Conservation (phyloP, 257 asterid genomes). For the Vinca minor region DNA sequence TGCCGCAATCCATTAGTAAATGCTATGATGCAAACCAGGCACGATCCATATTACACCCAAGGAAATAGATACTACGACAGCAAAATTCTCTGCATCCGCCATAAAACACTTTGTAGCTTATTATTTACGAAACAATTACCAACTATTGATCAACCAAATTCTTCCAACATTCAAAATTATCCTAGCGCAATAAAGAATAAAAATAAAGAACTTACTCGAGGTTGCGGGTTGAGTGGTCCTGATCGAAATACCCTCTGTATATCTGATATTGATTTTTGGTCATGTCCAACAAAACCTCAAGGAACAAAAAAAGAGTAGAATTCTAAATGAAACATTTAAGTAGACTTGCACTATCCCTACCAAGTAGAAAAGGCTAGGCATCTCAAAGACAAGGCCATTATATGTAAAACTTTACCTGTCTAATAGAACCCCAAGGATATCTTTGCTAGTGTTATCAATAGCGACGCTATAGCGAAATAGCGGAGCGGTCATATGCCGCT, state of each 20-base stretch:
- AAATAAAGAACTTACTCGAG: constrained; percentile 54
- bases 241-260: constrained; percentile 78
- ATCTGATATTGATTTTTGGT: constrained; percentile 46
- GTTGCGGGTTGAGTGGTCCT: constrained; percentile 84
- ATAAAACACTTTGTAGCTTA: not conserved
- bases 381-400: not conserved
- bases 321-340: not conserved
- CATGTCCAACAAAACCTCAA: constrained; percentile 27
- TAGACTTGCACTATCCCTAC: not conserved
- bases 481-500: too few relatives aligned
- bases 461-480: too few relatives aligned
- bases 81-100: not conserved
- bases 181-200: not conserved
- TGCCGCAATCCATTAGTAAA: constrained; percentile 18
- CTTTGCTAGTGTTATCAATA: too few relatives aligned
- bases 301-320: not conserved
- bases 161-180: not conserved
- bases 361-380: not conserved
- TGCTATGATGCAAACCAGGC: not conserved
- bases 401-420: not conserved
- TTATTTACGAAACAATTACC: not conserved
- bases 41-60: not conserved
- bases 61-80: not conserved
- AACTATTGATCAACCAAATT: constrained; percentile 1
- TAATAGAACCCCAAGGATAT: not conserved